Evolutionary conservation across 179 eudicot genomes (phyloP).

Genomic region (Silene noctiflora): DNA sequence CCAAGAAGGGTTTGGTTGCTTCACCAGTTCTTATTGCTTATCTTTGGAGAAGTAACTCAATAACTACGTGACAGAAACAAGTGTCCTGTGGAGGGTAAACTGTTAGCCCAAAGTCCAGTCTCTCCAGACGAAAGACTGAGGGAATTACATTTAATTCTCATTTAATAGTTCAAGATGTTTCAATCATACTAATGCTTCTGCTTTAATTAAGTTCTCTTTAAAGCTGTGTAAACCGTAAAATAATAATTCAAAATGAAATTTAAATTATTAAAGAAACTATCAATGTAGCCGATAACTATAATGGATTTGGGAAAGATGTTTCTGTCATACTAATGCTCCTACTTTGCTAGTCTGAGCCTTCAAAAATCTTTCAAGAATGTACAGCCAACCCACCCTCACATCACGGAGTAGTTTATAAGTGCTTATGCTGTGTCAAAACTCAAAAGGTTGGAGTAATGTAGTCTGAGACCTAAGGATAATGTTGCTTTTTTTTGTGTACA

Average conservation of each 20-base stretch:
- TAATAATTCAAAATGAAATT: too few species aligned
- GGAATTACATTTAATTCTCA: too few species aligned
- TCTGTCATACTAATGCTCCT: too few species aligned
- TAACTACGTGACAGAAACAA: too few species aligned
- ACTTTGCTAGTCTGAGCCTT: too few species aligned
- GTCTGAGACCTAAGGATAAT: neutral
- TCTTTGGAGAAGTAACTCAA: too few species aligned
- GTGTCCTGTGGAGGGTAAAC: too few species aligned
- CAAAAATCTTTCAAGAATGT: too few species aligned
- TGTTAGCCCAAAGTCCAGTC: too few species aligned
- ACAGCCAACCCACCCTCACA: neutral
- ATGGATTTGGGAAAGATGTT: neutral
- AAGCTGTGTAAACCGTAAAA: neutral
- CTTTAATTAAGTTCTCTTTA: neutral
- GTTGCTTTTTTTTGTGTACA: slow-evolving; percentile 21
- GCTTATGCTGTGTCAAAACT: neutral
- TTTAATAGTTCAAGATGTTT: neutral
- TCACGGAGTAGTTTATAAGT: neutral
- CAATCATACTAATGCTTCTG: neutral
- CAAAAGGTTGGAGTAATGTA: neutral
- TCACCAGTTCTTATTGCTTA: too few species aligned
- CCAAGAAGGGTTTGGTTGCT: too few species aligned
- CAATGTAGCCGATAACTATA: neutral
- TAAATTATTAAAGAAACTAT: neutral
- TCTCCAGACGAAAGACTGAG: too few species aligned